A percentile compares a stretch with the other conserved stretches of the same genome.
These are phyloP conservation scores for Trichoderma cornu-damae DNA, from an alignment of 2,329 filamentous ascomycete genomes.

Conservation along the genomic window DNA sequence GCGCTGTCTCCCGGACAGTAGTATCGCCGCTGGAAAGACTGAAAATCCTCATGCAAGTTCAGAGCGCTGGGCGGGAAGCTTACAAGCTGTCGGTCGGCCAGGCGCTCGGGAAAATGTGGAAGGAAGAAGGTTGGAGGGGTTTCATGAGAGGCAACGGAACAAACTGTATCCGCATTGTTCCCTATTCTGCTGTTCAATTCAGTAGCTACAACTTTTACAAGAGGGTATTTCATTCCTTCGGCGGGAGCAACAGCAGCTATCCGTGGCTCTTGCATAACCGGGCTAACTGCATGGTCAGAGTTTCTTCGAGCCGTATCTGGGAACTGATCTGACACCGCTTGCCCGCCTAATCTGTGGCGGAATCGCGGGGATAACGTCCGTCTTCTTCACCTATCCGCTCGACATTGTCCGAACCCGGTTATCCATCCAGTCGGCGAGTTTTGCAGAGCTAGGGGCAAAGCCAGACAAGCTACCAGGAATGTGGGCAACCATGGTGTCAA, in stretches of 20 bases:
- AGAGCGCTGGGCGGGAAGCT: constrained; percentile 82
- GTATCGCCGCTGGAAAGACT: constrained; percentile 93
- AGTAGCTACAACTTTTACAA: constrained; percentile 98
- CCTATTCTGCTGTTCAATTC: constrained; percentile 97
- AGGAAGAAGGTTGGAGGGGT: constrained; percentile 91
- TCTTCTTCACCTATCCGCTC: constrained; percentile 90
- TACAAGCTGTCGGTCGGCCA: constrained; percentile 90
- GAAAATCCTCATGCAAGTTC: constrained; percentile 96
- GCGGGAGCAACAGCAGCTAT: background rate
- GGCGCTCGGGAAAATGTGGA: constrained; percentile 91
- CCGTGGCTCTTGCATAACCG: background rate
- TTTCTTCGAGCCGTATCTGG: constrained; percentile 72
- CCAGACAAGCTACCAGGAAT: constrained; percentile 77
- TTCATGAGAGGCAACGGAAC: constrained; percentile 98
- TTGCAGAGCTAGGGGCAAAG: constrained; percentile 64
- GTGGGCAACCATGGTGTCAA: constrained; percentile 74
- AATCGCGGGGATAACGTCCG: constrained; percentile 88
- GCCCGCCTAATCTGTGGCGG: constrained; percentile 84
- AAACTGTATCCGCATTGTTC: constrained; percentile 96
- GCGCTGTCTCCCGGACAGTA: constrained; percentile 94
- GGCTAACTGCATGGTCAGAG: constrained; percentile 36
- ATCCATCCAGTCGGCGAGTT: constrained; percentile 97
- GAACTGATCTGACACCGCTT: constrained; percentile 66
- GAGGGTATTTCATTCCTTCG: constrained; percentile 50
- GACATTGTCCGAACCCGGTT: constrained; percentile 95